Percentiles rank a stretch among this genome's conserved stretches.
phyloP scores from a whole-genome alignment of 441 rosid genomes.

The Gossypium lobatum region DNA sequence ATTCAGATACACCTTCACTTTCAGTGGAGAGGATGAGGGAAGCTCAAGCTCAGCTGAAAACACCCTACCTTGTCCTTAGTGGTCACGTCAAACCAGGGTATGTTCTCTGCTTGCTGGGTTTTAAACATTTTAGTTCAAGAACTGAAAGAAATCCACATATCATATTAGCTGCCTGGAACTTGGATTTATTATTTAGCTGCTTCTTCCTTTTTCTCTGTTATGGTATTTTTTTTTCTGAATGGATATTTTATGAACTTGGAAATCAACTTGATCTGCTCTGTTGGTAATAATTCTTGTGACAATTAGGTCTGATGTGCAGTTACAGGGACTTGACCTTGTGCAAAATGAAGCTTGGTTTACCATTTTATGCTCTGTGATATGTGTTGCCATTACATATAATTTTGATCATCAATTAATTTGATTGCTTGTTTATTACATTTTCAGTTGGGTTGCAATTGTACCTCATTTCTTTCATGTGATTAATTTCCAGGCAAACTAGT shows the following conservation, averaged over 20 bases:
- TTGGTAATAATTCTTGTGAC: not conserved
- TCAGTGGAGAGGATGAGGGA: constrained; percentile 96
- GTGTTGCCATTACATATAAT: not conserved
- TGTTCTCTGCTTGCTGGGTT: constrained; percentile 15
- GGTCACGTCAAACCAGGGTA: constrained; percentile 97
- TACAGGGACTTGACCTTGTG: not conserved
- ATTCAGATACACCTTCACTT: constrained; percentile 82
- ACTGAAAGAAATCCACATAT: not conserved
- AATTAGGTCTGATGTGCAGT: not conserved
- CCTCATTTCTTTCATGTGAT: not conserved
- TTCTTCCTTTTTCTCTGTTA: not conserved
- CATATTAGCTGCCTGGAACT: not conserved
- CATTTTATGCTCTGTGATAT: not conserved
- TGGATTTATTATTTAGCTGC: not conserved
- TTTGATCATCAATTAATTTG: not conserved
- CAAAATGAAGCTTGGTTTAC: not conserved
- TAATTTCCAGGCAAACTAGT: constrained; percentile 64
- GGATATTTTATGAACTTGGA: constrained; percentile 27
- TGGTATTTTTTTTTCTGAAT: not conserved
- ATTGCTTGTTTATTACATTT: not conserved
- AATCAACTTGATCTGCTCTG: not conserved
- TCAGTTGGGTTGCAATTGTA: not conserved
- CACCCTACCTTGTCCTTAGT: constrained; percentile 96
- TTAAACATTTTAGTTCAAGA: constrained; percentile 2
- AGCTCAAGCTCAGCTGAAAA: constrained; percentile 80